Evolutionary conservation across 371 early-diverging fungal genomes (phyloP), one percentile per base, ranked within the genome.

Genomic region (Syncephalastrum sp.): DNA sequence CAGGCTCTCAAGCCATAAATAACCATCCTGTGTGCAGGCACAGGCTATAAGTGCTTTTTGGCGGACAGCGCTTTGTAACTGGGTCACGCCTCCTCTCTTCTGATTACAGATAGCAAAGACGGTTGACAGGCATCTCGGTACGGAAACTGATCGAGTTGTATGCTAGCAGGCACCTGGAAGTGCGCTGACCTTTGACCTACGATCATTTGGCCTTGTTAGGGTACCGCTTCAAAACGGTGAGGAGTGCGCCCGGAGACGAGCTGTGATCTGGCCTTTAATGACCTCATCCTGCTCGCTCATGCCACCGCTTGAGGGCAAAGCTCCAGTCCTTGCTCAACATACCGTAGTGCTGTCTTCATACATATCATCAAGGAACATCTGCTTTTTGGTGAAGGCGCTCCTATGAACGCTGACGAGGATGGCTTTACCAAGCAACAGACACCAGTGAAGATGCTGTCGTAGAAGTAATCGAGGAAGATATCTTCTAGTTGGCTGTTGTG

Each of bases 311-410:
- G 83, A 85, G 0, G 85, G 85, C 10, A 85, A 57, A 85, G 67
- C 29, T 82, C 78, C 42, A 85, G 60, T 4, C 78, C 82, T 59
- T 82, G 82, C 85, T 83, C 82, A 14, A 83, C 85, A 25, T 78
- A 79, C 81, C 4, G 76, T 72, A 3, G 66, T 59, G 33, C 33
- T 8, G 4, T 33, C 33, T 33, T 8, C 33, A 4, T 33, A 4
- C 33, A 33, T 33, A 8, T 33, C 33, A 14, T 64, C 65, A 4
- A 53, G 24, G 10, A 47, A 53, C 38, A 59, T 55, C 25, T 60
- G 64, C 29, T 60, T 52, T 54, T 65, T 60, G 7, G 33, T 33
- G 33, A 8, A 8, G 6, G 65, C n/a, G n/a, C n/a, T n/a, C n/a
- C n/a, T n/a, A 44, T 14, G 54, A 50, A 14, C 4, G 33, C 42